Conservation (phyloP, 331 rosid genomes). For the Malus hybrid region DNA sequence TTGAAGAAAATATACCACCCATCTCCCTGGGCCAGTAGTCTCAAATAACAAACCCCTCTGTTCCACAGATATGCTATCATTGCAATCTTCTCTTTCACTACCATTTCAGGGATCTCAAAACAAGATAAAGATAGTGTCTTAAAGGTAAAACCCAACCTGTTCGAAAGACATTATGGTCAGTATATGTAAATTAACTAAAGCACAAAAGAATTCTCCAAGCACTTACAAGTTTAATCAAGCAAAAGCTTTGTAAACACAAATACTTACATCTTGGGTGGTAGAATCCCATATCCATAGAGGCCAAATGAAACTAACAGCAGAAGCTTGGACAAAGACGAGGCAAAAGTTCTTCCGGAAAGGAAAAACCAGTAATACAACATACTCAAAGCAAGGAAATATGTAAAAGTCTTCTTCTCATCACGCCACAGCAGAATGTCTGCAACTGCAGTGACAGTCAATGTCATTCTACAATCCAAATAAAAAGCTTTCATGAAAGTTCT, state of each 20-base stretch:
- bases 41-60: conserved; percentile 35
- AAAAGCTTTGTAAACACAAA: conserved; percentile 17
- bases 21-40: conserved; percentile 50
- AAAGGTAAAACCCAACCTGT: conserved; percentile 46
- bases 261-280: conserved; percentile 58
- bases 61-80: conserved; percentile 53
- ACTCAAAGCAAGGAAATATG: conserved; percentile 45
- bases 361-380: conserved; percentile 73
- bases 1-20: conserved; percentile 63
- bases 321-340: conserved; percentile 50
- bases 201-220: not conserved
- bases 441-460: conserved; percentile 48
- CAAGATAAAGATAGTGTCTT: conserved; percentile 33
- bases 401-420: conserved; percentile 74
- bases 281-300: conserved; percentile 52
- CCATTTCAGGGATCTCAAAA: conserved; percentile 46
- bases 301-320: conserved; percentile 33
- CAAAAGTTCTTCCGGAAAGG: conserved; percentile 60
- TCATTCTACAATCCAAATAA: conserved; percentile 15
- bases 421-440: conserved; percentile 87
- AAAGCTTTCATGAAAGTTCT: not conserved
- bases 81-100: conserved; percentile 34
- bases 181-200: not conserved
- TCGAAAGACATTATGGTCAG: conserved; percentile 13
- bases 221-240: not conserved